Evolutionary conservation across 2,329 filamentous ascomycete species (phyloP), one percentile per base, ranked within the genome.

Genomic region (Trichocomaceae sp.): DNA sequence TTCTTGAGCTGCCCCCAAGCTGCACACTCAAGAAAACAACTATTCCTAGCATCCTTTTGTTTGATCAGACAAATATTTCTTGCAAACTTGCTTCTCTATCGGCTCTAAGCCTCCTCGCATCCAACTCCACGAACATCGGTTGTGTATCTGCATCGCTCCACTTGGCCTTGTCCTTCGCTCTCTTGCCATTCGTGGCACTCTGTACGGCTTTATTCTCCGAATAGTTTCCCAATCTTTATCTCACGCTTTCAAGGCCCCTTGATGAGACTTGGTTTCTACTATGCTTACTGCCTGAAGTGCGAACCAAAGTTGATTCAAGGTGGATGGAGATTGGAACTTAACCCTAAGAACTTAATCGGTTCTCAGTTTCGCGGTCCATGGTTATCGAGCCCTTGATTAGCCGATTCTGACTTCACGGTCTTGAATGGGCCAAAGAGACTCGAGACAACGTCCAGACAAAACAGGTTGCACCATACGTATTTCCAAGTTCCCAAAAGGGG

Each of bases 321-420:
- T 79, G 82, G 85, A 83, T 78, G 77, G 77, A 74, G 77, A 74
- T 86, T 84, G 89, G 88, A 91, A 91, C 88, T 91, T 95, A 96
- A 95, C 91, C 91, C 91, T 96, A 96, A 87, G 81, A 77, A 77
- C 73, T 76, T 69, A 72, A 77, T 83, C 87, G 87, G 88, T 84
- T 83, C 57, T 29, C 53, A 88, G 87, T 80, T 66, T 90, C 87
- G 83, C 83, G 83, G 78, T 79, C 72, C 77, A 47, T 75, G 81
- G 85, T 86, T 84, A 84, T 84, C 79, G 75, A 80, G 74, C 76
- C 77, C 76, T 79, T 79, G 83, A 91, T 69, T 90, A 90, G 73
- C 74, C 68, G 67, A 65, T 60, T 64, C 60, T 61, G 62, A 62
- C 65, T 66, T 60, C 63, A 49, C 61, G 66, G 61, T 59, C 57